phyloP scores from a whole-genome alignment of 345 rosid genomes.

The Balakata baccata region DNA sequence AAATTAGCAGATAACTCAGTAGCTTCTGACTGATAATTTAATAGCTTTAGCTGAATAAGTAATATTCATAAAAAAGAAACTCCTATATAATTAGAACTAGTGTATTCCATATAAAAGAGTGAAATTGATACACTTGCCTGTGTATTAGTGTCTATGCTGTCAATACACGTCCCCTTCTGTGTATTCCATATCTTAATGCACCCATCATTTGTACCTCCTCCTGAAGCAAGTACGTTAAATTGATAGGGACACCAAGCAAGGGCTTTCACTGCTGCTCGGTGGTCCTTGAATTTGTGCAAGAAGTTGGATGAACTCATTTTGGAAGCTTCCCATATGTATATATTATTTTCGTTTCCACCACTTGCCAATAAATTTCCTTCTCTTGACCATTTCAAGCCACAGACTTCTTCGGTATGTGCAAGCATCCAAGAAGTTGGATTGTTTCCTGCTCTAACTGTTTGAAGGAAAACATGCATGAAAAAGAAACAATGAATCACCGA shows the following conservation, averaged over 20 bases:
- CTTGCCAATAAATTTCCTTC: slow-evolving; percentile 51
- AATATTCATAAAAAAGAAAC: too few relatives aligned
- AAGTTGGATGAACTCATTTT: slow-evolving; percentile 46
- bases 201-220: slow-evolving; percentile 53
- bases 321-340: slow-evolving; percentile 48
- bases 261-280: slow-evolving; percentile 53
- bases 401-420: slow-evolving; percentile 45
- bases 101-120: not conserved
- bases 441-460: slow-evolving; percentile 38
- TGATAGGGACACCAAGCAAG: slow-evolving; percentile 61
- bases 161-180: slow-evolving; percentile 35
- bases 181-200: slow-evolving; percentile 45
- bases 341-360: slow-evolving; percentile 53
- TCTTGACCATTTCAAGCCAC: slow-evolving; percentile 47
- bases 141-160: slow-evolving; percentile 36
- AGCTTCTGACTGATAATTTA: not conserved
- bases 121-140: slow-evolving; percentile 35
- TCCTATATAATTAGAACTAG: too few relatives aligned
- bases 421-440: slow-evolving; percentile 25
- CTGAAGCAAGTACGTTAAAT: slow-evolving; percentile 49
- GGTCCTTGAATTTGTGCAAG: slow-evolving; percentile 36
- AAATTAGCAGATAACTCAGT: not conserved
- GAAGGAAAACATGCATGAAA: not conserved
- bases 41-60: not conserved
- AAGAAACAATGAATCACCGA: not conserved